Evolutionary conservation across 495 filamentous ascomycete species (phyloP), one percentile per base, ranked within the genome.

Genomic region (Penicillium roqueforti): DNA sequence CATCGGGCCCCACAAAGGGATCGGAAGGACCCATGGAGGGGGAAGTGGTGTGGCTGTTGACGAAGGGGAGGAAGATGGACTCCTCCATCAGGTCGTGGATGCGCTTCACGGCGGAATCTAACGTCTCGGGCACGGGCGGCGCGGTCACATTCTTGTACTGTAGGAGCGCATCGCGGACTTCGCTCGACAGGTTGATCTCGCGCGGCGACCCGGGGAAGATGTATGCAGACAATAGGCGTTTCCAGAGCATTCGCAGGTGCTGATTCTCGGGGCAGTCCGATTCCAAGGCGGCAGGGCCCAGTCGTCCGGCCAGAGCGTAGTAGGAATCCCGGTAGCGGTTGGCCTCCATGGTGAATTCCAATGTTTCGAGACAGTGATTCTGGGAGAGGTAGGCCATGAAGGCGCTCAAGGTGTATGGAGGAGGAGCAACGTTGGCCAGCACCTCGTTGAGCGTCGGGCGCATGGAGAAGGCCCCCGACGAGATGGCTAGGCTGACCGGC

Each of bases 361-460:
- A 73, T 6, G 90, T 99, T 70, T 99, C 95, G 39, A 97, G 73
- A 63, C 95, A 99, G 70, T 97, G 95, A 58, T 97, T 97, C 61
- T 96, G 92, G 2, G 95, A 97, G 22, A 97, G 82, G 66, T 93
- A 99, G 47, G 92, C 93, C 82, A 89, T 97, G 72, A 99, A 97
- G 20, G 95, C 93, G 58, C 83, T 83, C 16, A 97, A 80, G 3
- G 92, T 97, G 78, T 92, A 97, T 59, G 95, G 95, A 36, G 90
- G 85, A 1, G 89, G 87, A 48, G 95, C 88, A 20, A 82, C 83
- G 65, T 96, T 91, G 36, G 88, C 83, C 40, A 99, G 80, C 13
- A 99, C 91, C 57, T 97, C 92, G 44, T 85, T 76, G 44, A 99
- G 74, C 28, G 89, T 88, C 14, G 95, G 95, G 55, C 87, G 80